A percentile compares a stretch with the other conserved stretches of the same genome.
Evolutionary conservation across 495 filamentous ascomycete genomes (phyloP).

Genomic region (Lichenothelia convexa): DNA sequence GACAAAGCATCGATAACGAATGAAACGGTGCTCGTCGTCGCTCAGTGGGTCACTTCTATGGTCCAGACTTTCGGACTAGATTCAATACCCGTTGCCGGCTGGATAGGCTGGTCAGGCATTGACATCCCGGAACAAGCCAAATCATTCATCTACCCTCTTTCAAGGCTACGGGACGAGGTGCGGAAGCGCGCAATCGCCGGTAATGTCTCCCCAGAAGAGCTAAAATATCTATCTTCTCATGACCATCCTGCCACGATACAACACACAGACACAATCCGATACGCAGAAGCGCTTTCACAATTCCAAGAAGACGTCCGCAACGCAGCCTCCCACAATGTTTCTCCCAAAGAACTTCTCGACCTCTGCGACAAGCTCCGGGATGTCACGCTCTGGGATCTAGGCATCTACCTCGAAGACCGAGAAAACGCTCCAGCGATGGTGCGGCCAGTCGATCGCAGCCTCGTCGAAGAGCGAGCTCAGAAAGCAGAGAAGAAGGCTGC

Average conservation of each 20-base stretch:
- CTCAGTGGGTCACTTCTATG: slow-evolving; percentile 67
- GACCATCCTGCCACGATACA: slow-evolving; percentile 6
- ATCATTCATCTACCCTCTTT: slow-evolving; percentile 17
- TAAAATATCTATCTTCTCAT: slow-evolving; percentile 5
- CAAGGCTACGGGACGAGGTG: slow-evolving; percentile 18
- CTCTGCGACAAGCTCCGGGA: slow-evolving; percentile 72
- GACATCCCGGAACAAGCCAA: slow-evolving; percentile 35
- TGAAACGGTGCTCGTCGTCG: slow-evolving; percentile 26
- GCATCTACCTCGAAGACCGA: slow-evolving; percentile 78
- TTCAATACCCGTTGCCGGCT: slow-evolving; percentile 33
- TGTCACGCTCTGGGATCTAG: slow-evolving; percentile 55
- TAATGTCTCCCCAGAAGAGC: slow-evolving; percentile 1
- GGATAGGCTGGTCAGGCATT: slow-evolving; percentile 69
- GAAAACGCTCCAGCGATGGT: slow-evolving; percentile 55
- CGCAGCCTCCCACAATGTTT: slow-evolving; percentile 13
- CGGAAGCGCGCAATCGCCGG: slow-evolving; percentile 17
- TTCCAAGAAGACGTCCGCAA: slow-evolving; percentile 17
- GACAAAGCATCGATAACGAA: slow-evolving; percentile 24
- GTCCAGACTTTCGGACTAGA: slow-evolving; percentile 78
- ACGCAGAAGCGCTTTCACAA: slow-evolving; percentile 15
- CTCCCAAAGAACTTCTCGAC: slow-evolving; percentile 20
- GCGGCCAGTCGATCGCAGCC: slow-evolving; percentile 56
- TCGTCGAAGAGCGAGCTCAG: slow-evolving; percentile 54
- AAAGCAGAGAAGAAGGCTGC: slow-evolving; percentile 29
- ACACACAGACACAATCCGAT: slow-evolving; percentile 10